Evolutionary conservation across 306 rosid species (phyloP).

Genomic region (Prunus salicina): DNA sequence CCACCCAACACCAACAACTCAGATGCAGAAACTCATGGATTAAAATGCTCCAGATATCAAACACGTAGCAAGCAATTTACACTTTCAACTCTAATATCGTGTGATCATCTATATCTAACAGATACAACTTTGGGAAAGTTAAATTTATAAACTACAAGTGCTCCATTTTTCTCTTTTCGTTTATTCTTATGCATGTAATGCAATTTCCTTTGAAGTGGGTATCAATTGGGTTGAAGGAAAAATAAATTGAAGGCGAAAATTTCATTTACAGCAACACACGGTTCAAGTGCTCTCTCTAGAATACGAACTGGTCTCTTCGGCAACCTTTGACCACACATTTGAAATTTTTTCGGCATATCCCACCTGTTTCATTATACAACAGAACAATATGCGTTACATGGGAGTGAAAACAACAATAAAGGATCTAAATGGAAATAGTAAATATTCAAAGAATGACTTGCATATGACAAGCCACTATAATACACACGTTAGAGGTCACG

Average conservation of each 20-base stretch:
- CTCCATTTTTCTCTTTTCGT: background rate
- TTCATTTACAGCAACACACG: conserved; percentile 33
- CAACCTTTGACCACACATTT: conserved; percentile 83
- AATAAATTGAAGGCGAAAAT: conserved; percentile 8
- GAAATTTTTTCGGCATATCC: conserved; percentile 97
- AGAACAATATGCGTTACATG: background rate
- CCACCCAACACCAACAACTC: background rate
- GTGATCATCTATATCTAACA: conserved; percentile 20
- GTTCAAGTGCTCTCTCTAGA: conserved; percentile 52
- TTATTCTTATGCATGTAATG: conserved; percentile 29
- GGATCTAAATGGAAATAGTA: background rate
- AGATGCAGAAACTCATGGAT: background rate
- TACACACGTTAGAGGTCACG: background rate
- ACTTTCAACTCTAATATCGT: conserved; percentile 5
- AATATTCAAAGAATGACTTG: background rate
- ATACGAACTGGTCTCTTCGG: conserved; percentile 72
- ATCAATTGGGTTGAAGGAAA: conserved; percentile 16
- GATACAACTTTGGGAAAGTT: conserved; percentile 23
- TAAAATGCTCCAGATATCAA: conserved; percentile 5
- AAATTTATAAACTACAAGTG: conserved; percentile 20
- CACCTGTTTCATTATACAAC: conserved; percentile 40
- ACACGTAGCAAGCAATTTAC: conserved; percentile 23
- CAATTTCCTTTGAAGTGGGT: conserved; percentile 15
- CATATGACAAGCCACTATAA: background rate
- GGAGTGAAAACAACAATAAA: background rate